Conservation (phyloP, 768 basidiomycete genomes). For the Dictyophora rubrovolvata region DNA sequence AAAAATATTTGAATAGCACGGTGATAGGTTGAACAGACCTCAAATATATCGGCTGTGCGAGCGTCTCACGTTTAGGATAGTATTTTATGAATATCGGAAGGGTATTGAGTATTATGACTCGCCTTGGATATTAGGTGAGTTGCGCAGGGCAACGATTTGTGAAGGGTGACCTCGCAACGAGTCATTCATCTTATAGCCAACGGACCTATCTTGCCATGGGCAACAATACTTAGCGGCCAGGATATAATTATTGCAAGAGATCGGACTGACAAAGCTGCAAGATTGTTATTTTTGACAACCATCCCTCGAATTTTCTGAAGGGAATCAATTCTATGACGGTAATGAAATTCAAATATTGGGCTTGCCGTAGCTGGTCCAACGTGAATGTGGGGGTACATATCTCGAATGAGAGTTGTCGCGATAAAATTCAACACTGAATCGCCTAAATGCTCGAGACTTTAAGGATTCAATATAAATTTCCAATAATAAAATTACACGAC, state of each 20-base stretch:
- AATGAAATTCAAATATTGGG: neutral
- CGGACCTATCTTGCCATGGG: slow-evolving; percentile 32
- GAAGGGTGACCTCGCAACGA: slow-evolving; percentile 56
- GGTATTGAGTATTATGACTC: slow-evolving; percentile 9
- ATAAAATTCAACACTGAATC: slow-evolving; percentile 62
- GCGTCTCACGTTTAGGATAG: neutral
- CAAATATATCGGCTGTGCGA: slow-evolving; percentile 61
- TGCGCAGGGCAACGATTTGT: slow-evolving; percentile 60
- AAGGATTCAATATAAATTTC: neutral
- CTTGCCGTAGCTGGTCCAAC: slow-evolving; percentile 73
- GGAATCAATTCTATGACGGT: neutral
- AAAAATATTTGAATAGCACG: neutral
- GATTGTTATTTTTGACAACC: slow-evolving; percentile 62
- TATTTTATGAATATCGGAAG: slow-evolving; percentile 2
- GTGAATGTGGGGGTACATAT: slow-evolving; percentile 56
- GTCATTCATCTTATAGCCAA: slow-evolving; percentile 54
- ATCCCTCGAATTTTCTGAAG: slow-evolving; percentile 70
- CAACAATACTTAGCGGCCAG: neutral
- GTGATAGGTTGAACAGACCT: slow-evolving; percentile 34
- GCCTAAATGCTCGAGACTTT: slow-evolving; percentile 66
- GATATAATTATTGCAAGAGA: neutral
- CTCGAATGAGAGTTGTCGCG: slow-evolving; percentile 53
- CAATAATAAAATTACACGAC: slow-evolving; percentile 5
- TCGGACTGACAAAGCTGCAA: slow-evolving; percentile 52
- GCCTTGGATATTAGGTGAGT: slow-evolving; percentile 69